Conservation (phyloP, 805 yeast species). For the Yarrowia sp. region DNA sequence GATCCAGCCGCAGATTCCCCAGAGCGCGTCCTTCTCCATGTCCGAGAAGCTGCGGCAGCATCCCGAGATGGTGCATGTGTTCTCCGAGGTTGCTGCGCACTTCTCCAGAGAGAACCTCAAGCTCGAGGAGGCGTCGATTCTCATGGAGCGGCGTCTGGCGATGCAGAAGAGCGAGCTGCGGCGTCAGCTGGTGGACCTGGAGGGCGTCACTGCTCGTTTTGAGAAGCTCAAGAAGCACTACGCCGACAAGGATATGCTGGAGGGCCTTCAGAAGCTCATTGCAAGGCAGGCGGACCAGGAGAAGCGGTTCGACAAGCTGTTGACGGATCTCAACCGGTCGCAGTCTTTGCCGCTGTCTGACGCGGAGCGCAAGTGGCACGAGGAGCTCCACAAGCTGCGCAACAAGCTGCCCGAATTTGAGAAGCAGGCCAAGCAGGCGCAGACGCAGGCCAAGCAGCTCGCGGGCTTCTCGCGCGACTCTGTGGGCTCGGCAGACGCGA, state of each 20-base stretch:
- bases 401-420: constrained; percentile 1
- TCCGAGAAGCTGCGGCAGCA: constrained; percentile 33
- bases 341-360: constrained; percentile 38
- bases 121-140: constrained; percentile 41
- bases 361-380: constrained; percentile 48
- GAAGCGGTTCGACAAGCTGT: constrained; percentile 39
- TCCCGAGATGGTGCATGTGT: constrained; percentile 32
- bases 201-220: constrained; percentile 32
- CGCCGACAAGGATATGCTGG: constrained; percentile 21
- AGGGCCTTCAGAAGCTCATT: constrained; percentile 31
- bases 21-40: constrained; percentile 25
- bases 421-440: constrained; percentile 31
- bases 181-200: constrained; percentile 42
- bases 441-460: background rate
- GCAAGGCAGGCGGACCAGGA: constrained; percentile 41
- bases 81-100: constrained; percentile 32
- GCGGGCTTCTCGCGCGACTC: background rate
- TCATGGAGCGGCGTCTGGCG: constrained; percentile 41
- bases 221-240: constrained; percentile 24
- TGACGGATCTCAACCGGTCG: constrained; percentile 34
- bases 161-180: constrained; percentile 46
- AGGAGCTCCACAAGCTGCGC: constrained; percentile 43
- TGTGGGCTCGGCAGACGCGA: background rate
- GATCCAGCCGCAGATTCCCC: background rate
- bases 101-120: constrained; percentile 34